Conservation (phyloP, 148 eudicot species). For the Rhododendron molle region DNA sequence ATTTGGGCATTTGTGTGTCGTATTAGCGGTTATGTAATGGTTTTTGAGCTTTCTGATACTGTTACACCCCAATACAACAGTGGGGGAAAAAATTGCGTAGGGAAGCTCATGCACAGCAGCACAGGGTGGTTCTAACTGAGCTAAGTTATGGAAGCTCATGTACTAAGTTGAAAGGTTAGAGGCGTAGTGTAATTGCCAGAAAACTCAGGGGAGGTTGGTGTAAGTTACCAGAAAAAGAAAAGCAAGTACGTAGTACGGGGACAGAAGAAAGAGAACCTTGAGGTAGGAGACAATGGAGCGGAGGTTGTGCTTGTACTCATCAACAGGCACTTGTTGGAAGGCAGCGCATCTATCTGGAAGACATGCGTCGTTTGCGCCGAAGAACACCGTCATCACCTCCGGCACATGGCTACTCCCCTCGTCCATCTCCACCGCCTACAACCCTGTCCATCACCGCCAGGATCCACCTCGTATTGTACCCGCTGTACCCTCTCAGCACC, state of each 20-base stretch:
- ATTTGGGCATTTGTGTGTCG: no score
- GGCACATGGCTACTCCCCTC: conserved; percentile 29
- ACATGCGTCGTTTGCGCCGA: conserved; percentile 82
- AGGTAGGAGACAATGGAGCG: conserved; percentile 42
- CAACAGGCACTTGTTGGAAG: conserved; percentile 84
- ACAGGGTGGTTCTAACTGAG: no score
- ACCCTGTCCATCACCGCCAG: conserved; percentile 51
- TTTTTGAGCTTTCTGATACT: no score
- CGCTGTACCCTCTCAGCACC: conserved; percentile 80
- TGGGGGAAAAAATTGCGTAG: no score
- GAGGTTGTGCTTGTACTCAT: conserved; percentile 72
- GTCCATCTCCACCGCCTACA: conserved; percentile 38
- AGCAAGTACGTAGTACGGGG: background rate
- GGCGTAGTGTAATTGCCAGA: no score
- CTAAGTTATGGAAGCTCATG: no score
- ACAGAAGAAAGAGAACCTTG: conserved; percentile 41
- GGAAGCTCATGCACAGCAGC: no score
- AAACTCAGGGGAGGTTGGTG: no score
- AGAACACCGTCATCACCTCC: conserved; percentile 67
- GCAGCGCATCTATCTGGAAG: conserved; percentile 48
- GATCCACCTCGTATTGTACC: conserved; percentile 90
- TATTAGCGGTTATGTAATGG: no score
- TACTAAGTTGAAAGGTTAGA: no score
- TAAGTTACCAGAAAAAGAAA: background rate
- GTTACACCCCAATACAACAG: no score